Evolutionary conservation across 75 land plant genomes (phyloP), one percentile per base, ranked within the genome.

Genomic region (Cupressus sempervirens): DNA sequence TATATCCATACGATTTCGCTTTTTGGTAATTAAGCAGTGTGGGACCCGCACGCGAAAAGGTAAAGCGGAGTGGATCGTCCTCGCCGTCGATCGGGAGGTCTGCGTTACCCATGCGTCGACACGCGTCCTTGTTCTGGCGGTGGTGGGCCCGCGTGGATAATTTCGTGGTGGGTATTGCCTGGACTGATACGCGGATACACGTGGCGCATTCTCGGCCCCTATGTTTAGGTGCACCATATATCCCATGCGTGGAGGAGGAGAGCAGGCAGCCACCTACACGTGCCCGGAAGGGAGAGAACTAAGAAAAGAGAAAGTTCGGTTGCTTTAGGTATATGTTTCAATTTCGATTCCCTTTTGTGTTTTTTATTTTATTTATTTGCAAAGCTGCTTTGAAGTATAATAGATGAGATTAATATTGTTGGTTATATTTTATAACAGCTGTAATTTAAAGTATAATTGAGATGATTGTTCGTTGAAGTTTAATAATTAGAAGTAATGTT

Each of bases 1-100:
- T n/a, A 43, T 77, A 77, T 77, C 80, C 80, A 43, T 9, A 40
- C 81, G 50, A 38, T 76, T n/a, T 23, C 79, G 23, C 79, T 76
- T 76, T 76, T 38, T 36, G 4, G 35, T 38, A 38, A 76, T 18
- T 76, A 20, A 46, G n/a, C 40, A 38, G 0, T 11, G 15, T 79
- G 81, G 81, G 81, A 5, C 81, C 74, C 81, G 81, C 32, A 12
- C 3, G 10, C 32, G 4, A 45, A 79, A 79, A 79, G 46, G 35
- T 10, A 29, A 9, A 29, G 74, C 35, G 14, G 32, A 20, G n/a
- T 62, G 7, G 67, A 23, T 62, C 67, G n/a, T 62, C 67, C 26
- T 12, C 74, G 35, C 74, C 74, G 32, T 70, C 14, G 35, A 70
- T 30, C 32, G 7, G 74, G 74, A 13, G 14, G 11, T 3, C 32